Evolutionary conservation across 2,329 filamentous ascomycete species (phyloP).

Genomic region (Aspergillus vadensis): DNA sequence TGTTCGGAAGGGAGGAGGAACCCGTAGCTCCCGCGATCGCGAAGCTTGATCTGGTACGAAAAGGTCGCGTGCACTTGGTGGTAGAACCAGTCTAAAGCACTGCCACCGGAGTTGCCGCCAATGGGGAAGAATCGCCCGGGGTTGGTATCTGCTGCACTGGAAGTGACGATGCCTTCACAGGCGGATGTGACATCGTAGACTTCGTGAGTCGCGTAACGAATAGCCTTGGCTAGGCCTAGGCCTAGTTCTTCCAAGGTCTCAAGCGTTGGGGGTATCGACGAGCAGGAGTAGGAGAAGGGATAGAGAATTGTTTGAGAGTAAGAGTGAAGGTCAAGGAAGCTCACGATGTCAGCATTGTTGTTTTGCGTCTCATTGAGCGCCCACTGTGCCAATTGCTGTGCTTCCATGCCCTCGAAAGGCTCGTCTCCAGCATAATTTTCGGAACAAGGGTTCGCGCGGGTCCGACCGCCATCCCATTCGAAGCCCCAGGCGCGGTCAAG

Average conservation of each 20-base stretch:
- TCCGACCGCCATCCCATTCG: conserved; percentile 72
- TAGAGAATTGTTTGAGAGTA: conserved; percentile 95
- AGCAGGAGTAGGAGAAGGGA: conserved; percentile 86
- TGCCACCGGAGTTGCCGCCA: conserved; percentile 77
- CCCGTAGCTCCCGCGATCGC: conserved; percentile 91
- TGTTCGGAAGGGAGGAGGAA: conserved; percentile 85
- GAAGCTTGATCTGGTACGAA: conserved; percentile 88
- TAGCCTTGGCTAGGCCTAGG: conserved; percentile 83
- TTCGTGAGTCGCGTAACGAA: conserved; percentile 76
- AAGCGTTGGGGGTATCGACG: conserved; percentile 73
- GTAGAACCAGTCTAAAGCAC: conserved; percentile 93
- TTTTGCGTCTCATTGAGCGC: conserved; percentile 73
- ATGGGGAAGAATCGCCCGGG: conserved; percentile 46
- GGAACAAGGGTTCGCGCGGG: conserved; percentile 78
- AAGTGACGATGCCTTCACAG: conserved; percentile 73
- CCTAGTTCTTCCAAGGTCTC: conserved; percentile 93
- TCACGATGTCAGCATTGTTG: conserved; percentile 75
- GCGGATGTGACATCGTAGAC: conserved; percentile 77
- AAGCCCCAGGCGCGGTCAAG: conserved; percentile 85
- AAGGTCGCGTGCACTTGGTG: conserved; percentile 79
- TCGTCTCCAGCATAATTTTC: conserved; percentile 83
- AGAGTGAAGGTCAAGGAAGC: conserved; percentile 85
- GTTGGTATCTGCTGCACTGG: conserved; percentile 26
- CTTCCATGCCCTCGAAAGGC: conserved; percentile 82
- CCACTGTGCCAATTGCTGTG: conserved; percentile 76